Evolutionary conservation across 441 rosid genomes (phyloP).

Genomic region (Erodium moschatum): DNA sequence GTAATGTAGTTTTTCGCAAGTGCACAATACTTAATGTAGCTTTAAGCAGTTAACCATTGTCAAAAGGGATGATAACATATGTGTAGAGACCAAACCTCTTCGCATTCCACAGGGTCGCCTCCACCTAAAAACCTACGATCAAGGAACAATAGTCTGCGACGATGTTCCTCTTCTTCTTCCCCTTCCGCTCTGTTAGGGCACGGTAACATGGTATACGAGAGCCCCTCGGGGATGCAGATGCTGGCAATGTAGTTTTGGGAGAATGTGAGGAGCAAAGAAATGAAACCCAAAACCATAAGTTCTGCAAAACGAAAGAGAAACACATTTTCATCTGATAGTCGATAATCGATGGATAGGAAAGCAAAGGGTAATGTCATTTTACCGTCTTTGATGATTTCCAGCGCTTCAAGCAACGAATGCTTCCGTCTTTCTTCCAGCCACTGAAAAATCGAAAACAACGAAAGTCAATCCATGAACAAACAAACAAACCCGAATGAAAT

Average conservation of each 20-base stretch:
- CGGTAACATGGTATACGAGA: constrained; percentile 67
- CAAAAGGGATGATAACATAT: no score
- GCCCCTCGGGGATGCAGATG: constrained; percentile 43
- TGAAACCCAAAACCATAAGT: constrained; percentile 93
- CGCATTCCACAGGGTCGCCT: constrained; percentile 22
- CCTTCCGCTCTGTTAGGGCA: constrained; percentile 29
- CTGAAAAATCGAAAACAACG: neutral
- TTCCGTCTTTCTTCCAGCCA: neutral
- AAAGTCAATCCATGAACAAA: neutral
- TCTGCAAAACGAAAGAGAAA: constrained; percentile 34
- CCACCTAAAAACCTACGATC: constrained; percentile 51
- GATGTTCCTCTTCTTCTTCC: constrained; percentile 19
- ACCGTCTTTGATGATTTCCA: constrained; percentile 3
- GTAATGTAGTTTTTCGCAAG: no score
- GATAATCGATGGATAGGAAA: neutral
- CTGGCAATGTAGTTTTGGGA: constrained; percentile 61
- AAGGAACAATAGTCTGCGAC: constrained; percentile 36
- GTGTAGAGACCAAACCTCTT: no score
- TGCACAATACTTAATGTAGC: no score
- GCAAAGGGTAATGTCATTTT: neutral
- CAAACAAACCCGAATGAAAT: neutral
- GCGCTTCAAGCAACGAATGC: neutral
- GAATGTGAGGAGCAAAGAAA: constrained; percentile 69
- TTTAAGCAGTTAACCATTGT: no score
- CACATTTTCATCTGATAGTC: no score